A percentile compares a stretch with the other conserved stretches of the same genome.
Conservation (phyloP, 495 filamentous ascomycete genomes). For the Hypomontagnella monticulosa region DNA sequence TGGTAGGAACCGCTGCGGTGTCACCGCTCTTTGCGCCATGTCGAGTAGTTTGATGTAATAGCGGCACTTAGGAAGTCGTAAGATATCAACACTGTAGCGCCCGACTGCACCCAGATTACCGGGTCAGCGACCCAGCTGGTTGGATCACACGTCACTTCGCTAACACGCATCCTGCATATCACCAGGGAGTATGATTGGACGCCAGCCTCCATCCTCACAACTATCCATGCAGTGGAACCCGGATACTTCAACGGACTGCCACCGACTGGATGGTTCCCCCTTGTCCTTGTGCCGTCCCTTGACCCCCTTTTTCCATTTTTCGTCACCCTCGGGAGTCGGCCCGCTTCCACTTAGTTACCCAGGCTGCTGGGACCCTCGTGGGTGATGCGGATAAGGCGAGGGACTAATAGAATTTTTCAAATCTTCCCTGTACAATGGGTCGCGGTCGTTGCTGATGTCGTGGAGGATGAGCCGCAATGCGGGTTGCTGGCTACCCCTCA, state of each 20-base stretch:
- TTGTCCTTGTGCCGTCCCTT: conserved; percentile 17
- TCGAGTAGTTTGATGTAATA: background rate
- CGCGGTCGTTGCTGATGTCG: conserved; percentile 19
- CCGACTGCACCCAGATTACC: conserved; percentile 21
- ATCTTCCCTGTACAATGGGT: conserved; percentile 17
- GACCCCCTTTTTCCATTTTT: conserved; percentile 4
- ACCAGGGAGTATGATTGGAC: conserved; percentile 14
- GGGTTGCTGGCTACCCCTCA: conserved; percentile 11
- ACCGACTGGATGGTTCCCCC: conserved; percentile 25
- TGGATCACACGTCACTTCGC: conserved; percentile 26
- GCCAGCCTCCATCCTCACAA: background rate
- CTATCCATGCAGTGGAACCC: conserved; percentile 21
- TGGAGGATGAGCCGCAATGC: background rate
- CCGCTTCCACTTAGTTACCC: conserved; percentile 9
- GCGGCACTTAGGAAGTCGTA: conserved; percentile 10
- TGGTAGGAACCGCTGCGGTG: conserved; percentile 17
- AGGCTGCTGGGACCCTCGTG: conserved; percentile 23
- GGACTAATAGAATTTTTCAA: background rate
- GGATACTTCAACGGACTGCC: conserved; percentile 6
- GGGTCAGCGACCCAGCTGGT: conserved; percentile 26
- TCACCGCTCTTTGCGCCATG: conserved; percentile 40
- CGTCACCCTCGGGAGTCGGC: conserved; percentile 2
- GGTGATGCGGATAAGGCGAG: conserved; percentile 7
- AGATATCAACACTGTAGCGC: conserved; percentile 8
- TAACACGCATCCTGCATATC: background rate